Conservation (phyloP, 177 flowering plant species). For the Vitis hybrid region DNA sequence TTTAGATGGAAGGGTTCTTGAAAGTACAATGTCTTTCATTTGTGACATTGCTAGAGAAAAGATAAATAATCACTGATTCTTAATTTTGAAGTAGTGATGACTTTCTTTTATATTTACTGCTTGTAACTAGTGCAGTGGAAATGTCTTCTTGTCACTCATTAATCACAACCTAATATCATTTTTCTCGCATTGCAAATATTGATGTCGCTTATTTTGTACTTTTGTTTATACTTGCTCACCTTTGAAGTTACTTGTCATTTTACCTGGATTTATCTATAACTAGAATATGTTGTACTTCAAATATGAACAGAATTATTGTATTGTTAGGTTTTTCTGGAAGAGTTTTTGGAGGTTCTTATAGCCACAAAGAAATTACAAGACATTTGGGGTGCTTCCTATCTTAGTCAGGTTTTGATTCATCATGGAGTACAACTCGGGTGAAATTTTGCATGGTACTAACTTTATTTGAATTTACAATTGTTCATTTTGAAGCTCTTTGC, state of each 20-base stretch:
- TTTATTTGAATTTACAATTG: not conserved
- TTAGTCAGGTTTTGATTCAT: not conserved
- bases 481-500: not conserved
- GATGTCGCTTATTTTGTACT: not conserved
- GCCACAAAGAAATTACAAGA: not conserved
- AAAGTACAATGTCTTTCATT: not conserved
- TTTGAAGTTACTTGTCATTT: not conserved
- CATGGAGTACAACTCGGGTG: conserved; percentile 8
- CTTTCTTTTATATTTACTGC: not conserved
- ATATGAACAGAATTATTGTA: not conserved
- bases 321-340: not conserved
- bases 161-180: not conserved
- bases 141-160: not conserved
- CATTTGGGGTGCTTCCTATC: not conserved
- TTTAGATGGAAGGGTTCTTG: not conserved
- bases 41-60: not conserved
- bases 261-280: not conserved
- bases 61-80: not conserved
- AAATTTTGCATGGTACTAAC: conserved; percentile 11
- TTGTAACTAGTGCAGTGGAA: not conserved
- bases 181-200: not conserved
- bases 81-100: not conserved
- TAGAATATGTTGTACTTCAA: not conserved
- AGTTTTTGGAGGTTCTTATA: not conserved
- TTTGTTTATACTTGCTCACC: not conserved